Base-by-base conservation (phyloP, 139 green algal species). In the Chlamydomonas applanata region DNA sequence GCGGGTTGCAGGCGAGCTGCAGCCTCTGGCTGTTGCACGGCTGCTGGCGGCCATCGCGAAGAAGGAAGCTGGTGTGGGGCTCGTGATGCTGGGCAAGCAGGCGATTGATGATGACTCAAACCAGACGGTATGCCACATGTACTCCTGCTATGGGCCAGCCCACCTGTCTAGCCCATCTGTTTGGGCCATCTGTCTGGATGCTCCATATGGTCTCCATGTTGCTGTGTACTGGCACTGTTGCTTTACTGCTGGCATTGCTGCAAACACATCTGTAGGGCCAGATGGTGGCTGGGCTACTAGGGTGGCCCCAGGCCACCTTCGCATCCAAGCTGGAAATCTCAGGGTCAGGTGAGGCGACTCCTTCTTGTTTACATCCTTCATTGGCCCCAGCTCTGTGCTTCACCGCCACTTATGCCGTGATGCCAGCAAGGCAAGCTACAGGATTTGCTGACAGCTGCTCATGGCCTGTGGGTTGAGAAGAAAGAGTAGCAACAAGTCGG, bases 251-350 rank as follows among this genome's bases (percentile, higher is more conserved):
- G 46, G 14, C 46, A 17, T 56, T 56, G 46, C 17, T 24, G 19
- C 54, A 13, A 22, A 11, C 22, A 11, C 19, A 5, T 17, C 25
- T 67, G 16, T 82, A 94, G 89, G 94, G 78, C 13, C 94, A 98
- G 71, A 97, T 98, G 89, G 80, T 96, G 17, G 93, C 91, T n/a
- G 94, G 73, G 3, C 72, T 97, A 73, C 73, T 98, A 56, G 77
- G 85, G 35, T 98, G 94, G 94, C 90, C 94, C 11, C 94, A 98
- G 64, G 92, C 83, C 61, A 98, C 94, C 2, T 97, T 97, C 85
- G 94, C 94, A 20, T 97, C 89, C 52, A 89, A 91, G 20, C 71
- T 97, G 3, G 86, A 87, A 57, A 1, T 93, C n/a, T 20, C 69
- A 49, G n/a, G 46, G 46, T 19, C 69, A 24, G 20, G 7, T n/a